Evolutionary conservation across 129 eudicot species (phyloP).

Genomic region (Pulicaria dysenterica): DNA sequence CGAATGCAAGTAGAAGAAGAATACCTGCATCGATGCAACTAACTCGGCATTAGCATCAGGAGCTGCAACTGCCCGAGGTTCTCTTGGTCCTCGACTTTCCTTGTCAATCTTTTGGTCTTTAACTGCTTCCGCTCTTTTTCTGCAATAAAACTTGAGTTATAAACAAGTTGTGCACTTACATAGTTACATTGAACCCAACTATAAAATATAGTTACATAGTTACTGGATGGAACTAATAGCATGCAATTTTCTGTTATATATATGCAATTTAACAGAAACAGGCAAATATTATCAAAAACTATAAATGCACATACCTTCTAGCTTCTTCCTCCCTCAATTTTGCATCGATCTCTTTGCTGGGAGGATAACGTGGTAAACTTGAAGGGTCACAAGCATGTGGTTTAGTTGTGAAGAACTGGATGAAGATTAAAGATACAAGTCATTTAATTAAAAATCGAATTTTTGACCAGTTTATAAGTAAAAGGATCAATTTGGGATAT

Average conservation of each 20-base stretch:
- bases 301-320: constrained; percentile 49
- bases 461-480: too few species aligned
- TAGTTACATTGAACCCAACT: too few species aligned
- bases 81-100: constrained; percentile 49
- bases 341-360: constrained; percentile 94
- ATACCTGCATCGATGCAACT: constrained; percentile 63
- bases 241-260: not conserved
- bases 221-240: not conserved
- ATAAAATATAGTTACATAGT: not conserved
- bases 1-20: not conserved
- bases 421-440: constrained; percentile 1
- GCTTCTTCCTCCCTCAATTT: constrained; percentile 73
- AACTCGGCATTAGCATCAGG: constrained; percentile 71
- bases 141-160: constrained; percentile 29
- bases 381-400: constrained; percentile 90
- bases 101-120: constrained; percentile 45
- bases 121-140: constrained; percentile 59
- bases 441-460: not conserved
- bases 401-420: constrained; percentile 68
- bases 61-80: constrained; percentile 49
- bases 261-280: not conserved
- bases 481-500: too few species aligned
- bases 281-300: not conserved
- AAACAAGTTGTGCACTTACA: not conserved
- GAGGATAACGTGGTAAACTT: constrained; percentile 82